Evolutionary conservation across 495 filamentous ascomycete genomes (phyloP), one percentile per base, ranked within the genome.

Genomic region (Glonium stellatum): DNA sequence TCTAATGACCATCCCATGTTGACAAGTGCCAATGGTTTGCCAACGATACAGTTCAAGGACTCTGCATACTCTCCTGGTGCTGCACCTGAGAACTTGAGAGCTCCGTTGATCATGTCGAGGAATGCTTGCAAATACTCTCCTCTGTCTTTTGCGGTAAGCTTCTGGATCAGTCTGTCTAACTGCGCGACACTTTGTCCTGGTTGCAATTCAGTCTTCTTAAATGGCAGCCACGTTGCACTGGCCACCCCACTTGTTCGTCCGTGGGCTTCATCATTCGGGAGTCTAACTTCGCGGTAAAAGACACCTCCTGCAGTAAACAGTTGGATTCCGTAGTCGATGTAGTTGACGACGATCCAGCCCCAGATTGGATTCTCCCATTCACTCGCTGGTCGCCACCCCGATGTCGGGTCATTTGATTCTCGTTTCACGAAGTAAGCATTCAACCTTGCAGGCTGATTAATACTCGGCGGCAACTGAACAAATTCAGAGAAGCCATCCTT

Each of bases 321-420:
- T 62, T 82, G 80, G 5, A 84, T 51, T 0, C 74, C 76, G 23
- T 63, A 52, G 60, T 83, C 71, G 49, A 63, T 71, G 60, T 75
- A 82, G 70, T 84, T 83, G 58, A 75, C 58, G 0, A 83, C 66
- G 0, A 82, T 36, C 80, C 80, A 83, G 1, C 81, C 80, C 73
- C 74, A 82, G 56, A 82, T 70, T 19, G 79, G 80, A 42, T 73
- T 73, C 49, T 82, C 80, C 51, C 34, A 27, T 1, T 36, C 31
- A 35, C 42, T 25, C 4, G 1, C 2, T 5, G 12, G n/a, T 8
- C 47, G 21, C 35, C 21, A 56, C 73, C 71, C 10, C 15, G 46
- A 22, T 50, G 21, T 27, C 39, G 21, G 39, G 18, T 8, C 3
- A 1, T 27, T 44, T 5, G 5, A 5, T 22, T 39, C 55, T 62